phyloP scores from a whole-genome alignment of 1,284 basidiomycete genomes.

The Leucoagaricus sp. region DNA sequence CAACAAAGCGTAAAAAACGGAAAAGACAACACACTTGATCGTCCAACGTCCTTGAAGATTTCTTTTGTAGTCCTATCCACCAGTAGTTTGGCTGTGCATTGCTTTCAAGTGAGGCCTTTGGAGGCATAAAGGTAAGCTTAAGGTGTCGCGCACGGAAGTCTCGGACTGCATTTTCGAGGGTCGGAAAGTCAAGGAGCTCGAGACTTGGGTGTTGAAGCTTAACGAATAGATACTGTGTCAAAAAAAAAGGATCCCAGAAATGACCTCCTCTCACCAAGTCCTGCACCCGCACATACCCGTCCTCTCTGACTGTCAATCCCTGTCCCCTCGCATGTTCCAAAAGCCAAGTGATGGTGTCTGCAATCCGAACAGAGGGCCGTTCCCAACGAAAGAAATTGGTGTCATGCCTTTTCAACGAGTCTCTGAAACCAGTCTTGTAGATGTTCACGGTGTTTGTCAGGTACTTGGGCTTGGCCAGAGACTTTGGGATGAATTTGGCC shows the following conservation, averaged over 20 bases:
- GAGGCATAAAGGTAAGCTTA: conserved; percentile 3
- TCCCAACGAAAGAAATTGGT: conserved; percentile 50
- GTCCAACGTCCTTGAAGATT: background rate
- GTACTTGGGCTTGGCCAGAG: background rate
- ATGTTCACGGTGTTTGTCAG: conserved; percentile 4
- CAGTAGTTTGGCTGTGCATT: background rate
- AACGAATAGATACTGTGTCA: background rate
- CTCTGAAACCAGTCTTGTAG: conserved; percentile 6
- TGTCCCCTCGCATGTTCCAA: conserved; percentile 82
- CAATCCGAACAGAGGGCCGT: conserved; percentile 53
- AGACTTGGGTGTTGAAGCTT: conserved; percentile 5
- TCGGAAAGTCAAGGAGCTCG: conserved; percentile 1
- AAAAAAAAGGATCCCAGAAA: background rate
- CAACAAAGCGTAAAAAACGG: background rate
- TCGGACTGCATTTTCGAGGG: conserved; percentile 1
- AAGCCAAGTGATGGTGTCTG: conserved; percentile 84
- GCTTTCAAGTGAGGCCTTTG: background rate
- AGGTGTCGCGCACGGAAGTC: background rate
- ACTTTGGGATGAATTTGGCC: conserved; percentile 1
- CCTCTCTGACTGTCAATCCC: conserved; percentile 69
- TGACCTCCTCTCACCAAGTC: conserved; percentile 70
- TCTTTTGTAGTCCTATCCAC: conserved; percentile 8
- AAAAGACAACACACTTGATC: background rate
- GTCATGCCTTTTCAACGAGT: conserved; percentile 7
- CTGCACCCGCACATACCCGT: conserved; percentile 77